phyloP scores from a whole-genome alignment of 2,329 filamentous ascomycete species.

The Cercospora berteroae region DNA sequence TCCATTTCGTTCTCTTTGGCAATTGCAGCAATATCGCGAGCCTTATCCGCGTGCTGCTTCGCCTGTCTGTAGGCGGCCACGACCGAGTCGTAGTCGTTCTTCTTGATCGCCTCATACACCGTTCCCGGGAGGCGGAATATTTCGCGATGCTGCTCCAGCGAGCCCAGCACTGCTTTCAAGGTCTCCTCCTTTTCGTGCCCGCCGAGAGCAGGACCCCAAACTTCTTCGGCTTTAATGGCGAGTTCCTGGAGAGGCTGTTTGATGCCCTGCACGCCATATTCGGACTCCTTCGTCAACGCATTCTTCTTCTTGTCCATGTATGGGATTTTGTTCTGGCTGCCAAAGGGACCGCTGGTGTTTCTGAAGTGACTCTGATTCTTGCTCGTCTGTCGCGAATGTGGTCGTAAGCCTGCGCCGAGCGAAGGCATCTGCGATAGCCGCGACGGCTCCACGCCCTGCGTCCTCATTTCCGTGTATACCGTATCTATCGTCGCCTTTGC shows the following conservation, averaged over 20 bases:
- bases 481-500: slow-evolving; percentile 98
- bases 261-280: slow-evolving; percentile 85
- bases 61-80: slow-evolving; percentile 84
- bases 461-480: slow-evolving; percentile 93
- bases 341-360: slow-evolving; percentile 38
- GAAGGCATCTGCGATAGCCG: slow-evolving; percentile 22
- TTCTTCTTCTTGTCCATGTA: slow-evolving; percentile 72
- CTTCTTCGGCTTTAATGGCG: slow-evolving; percentile 89
- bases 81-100: slow-evolving; percentile 83
- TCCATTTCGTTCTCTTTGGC: slow-evolving; percentile 48
- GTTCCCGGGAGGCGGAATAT: slow-evolving; percentile 77
- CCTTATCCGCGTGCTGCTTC: slow-evolving; percentile 76
- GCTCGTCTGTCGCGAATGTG: slow-evolving; percentile 66
- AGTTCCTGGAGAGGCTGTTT: slow-evolving; percentile 85
- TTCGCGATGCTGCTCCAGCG: slow-evolving; percentile 75
- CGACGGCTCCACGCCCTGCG: slow-evolving; percentile 58
- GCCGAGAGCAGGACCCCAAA: slow-evolving; percentile 92
- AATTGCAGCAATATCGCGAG: slow-evolving; percentile 63
- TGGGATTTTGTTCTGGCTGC: slow-evolving; percentile 38
- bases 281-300: slow-evolving; percentile 85
- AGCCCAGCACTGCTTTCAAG: slow-evolving; percentile 72
- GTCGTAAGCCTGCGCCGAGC: slow-evolving; percentile 30
- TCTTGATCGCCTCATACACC: slow-evolving; percentile 80
- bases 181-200: slow-evolving; percentile 88
- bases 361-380: slow-evolving; percentile 52